Evolutionary conservation across 805 yeast species (phyloP).

Genomic region (Candida takata): DNA sequence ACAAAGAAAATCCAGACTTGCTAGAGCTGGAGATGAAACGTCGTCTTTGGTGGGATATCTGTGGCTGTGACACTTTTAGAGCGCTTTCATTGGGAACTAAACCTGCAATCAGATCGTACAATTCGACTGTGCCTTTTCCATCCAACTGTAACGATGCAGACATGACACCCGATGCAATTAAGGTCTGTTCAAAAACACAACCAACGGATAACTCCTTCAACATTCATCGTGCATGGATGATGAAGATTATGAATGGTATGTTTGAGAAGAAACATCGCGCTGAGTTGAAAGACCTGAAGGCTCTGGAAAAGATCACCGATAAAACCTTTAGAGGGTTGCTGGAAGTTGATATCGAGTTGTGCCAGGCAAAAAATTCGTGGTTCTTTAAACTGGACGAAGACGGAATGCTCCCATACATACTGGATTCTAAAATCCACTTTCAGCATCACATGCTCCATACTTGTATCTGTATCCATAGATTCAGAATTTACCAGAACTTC

Average conservation of each 20-base stretch:
- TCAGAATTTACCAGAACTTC: slow-evolving; percentile 25
- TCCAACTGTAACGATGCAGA: slow-evolving; percentile 27
- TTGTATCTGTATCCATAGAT: slow-evolving; percentile 27
- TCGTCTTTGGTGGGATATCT: slow-evolving; percentile 27
- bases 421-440: slow-evolving; percentile 22
- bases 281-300: slow-evolving; percentile 10
- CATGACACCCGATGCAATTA: slow-evolving; percentile 20
- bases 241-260: slow-evolving; percentile 23
- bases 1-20: slow-evolving; percentile 18
- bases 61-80: slow-evolving; percentile 25
- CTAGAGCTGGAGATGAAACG: slow-evolving; percentile 26
- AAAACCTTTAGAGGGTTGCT: slow-evolving; percentile 20
- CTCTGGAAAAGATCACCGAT: slow-evolving; percentile 15
- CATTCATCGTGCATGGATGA: slow-evolving; percentile 22
- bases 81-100: slow-evolving; percentile 20
- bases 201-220: slow-evolving; percentile 25
- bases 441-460: slow-evolving; percentile 27
- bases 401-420: slow-evolving; percentile 19
- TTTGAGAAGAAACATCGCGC: slow-evolving; percentile 21
- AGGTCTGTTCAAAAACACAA: slow-evolving; percentile 12
- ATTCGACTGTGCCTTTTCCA: slow-evolving; percentile 26
- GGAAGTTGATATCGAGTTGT: slow-evolving; percentile 22
- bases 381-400: slow-evolving; percentile 21
- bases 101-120: slow-evolving; percentile 19
- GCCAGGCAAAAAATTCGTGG: slow-evolving; percentile 20